phyloP scores from a whole-genome alignment of 495 filamentous ascomycete genomes.

The Penicillium soppii region DNA sequence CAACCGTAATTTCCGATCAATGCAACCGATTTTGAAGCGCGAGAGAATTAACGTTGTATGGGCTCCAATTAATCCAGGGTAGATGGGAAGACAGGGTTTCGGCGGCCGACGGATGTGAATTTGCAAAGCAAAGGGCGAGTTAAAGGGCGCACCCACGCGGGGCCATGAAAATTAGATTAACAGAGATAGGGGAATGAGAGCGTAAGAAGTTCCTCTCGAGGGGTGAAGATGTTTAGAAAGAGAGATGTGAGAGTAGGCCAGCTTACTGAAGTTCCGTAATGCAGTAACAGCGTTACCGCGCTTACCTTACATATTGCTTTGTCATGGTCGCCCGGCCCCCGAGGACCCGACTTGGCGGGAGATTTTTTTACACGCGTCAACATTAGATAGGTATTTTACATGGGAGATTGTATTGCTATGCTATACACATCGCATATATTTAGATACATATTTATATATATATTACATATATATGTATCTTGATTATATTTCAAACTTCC shows the following conservation, averaged over 20 bases:
- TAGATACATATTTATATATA: not conserved
- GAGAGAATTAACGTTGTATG: no score
- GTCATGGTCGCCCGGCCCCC: not conserved
- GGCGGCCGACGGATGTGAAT: conserved; percentile 2
- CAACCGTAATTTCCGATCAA: not conserved
- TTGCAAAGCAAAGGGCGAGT: conserved; percentile 3
- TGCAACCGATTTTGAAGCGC: not conserved
- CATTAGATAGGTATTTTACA: not conserved
- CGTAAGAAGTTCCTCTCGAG: conserved; percentile 1
- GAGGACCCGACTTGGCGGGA: not conserved
- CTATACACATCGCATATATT: not conserved
- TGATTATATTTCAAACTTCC: not conserved
- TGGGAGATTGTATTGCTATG: not conserved
- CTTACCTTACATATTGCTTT: conserved; percentile 4
- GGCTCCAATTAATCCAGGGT: not conserved
- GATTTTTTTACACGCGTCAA: conserved; percentile 7
- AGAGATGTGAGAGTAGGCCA: conserved; percentile 2
- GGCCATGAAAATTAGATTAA: conserved; percentile 1
- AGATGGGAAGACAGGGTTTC: not conserved
- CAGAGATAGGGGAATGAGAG: conserved; percentile 1
- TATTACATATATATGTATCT: no score
- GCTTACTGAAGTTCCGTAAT: conserved; percentile 5
- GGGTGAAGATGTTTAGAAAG: conserved; percentile 5
- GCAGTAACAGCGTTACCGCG: conserved; percentile 3
- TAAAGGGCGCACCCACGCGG: conserved; percentile 6